Percentiles rank a stretch among this genome's conserved stretches.
These are phyloP conservation scores for Venturia oleaginea DNA, from an alignment of 2,329 filamentous ascomycete genomes.

Conservation along the genomic window DNA sequence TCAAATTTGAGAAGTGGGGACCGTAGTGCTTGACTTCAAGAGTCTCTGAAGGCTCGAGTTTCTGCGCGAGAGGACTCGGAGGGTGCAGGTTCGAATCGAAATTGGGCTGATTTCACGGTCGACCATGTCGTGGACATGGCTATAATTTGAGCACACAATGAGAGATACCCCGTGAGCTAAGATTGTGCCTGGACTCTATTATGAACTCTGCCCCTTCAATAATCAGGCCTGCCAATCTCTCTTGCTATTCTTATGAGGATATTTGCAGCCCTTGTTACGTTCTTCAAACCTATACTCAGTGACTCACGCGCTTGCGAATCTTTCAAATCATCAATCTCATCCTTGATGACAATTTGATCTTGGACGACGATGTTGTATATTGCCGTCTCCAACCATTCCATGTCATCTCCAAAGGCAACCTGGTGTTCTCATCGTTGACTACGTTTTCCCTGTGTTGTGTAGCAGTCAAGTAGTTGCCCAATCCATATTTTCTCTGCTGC, in stretches of 20 bases:
- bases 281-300: not conserved
- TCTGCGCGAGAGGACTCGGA: too few species aligned
- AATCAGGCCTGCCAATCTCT: not conserved
- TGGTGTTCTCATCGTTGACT: not conserved
- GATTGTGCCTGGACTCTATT: not conserved
- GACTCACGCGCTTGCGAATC: not conserved
- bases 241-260: not conserved
- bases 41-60: too few species aligned
- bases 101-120: too few species aligned
- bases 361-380: not conserved
- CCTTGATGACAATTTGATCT: not conserved
- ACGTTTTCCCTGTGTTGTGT: not conserved
- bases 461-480: not conserved
- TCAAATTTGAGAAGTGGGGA: too few species aligned
- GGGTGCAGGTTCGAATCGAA: too few species aligned
- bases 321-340: not conserved
- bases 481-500: not conserved
- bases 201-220: not conserved
- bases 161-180: not conserved
- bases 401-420: not conserved
- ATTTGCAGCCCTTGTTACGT: not conserved
- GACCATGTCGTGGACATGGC: too few species aligned
- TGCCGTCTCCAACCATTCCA: not conserved
- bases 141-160: too few species aligned
- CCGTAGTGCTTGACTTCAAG: too few species aligned